Evolutionary conservation across 2,329 filamentous ascomycete species (phyloP).

Genomic region (Amauroascus verrucosus): DNA sequence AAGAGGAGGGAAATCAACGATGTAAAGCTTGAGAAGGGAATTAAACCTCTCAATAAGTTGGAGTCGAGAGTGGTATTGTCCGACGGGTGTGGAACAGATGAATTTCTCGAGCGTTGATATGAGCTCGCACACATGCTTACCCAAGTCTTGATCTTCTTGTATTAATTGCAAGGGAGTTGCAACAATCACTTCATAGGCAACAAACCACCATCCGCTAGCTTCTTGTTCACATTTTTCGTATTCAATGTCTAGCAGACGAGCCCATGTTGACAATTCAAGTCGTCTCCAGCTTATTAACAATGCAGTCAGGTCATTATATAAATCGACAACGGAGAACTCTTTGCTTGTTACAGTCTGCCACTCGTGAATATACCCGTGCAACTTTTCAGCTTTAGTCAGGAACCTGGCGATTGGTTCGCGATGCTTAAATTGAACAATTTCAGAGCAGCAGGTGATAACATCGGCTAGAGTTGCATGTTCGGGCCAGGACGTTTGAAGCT

Average conservation of each 20-base stretch:
- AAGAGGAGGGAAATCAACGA: constrained; percentile 50
- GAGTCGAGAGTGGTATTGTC: constrained; percentile 67
- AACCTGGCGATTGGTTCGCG: constrained; percentile 77
- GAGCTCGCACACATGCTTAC: constrained; percentile 55
- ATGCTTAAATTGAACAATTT: constrained; percentile 64
- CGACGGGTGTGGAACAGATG: constrained; percentile 65
- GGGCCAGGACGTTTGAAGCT: constrained; percentile 55
- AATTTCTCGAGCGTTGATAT: constrained; percentile 70
- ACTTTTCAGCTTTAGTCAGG: constrained; percentile 74
- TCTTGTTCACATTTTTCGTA: constrained; percentile 62
- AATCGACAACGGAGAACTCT: constrained; percentile 56
- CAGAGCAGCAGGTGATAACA: constrained; percentile 63
- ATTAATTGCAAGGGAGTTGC: constrained; percentile 60
- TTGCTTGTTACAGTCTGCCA: constrained; percentile 91
- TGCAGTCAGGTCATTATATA: constrained; percentile 69
- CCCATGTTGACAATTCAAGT: constrained; percentile 86
- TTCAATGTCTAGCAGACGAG: constrained; percentile 76
- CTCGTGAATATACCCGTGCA: constrained; percentile 76
- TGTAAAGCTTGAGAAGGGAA: constrained; percentile 55
- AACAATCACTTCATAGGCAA: constrained; percentile 84
- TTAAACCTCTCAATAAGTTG: constrained; percentile 53
- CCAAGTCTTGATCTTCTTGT: constrained; percentile 49
- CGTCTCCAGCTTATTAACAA: constrained; percentile 82
- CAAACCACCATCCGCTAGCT: constrained; percentile 88
- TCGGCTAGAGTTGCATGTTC: constrained; percentile 73